phyloP scores from a whole-genome alignment of 208 protist genomes.

The Acanthamoeba healyi region DNA sequence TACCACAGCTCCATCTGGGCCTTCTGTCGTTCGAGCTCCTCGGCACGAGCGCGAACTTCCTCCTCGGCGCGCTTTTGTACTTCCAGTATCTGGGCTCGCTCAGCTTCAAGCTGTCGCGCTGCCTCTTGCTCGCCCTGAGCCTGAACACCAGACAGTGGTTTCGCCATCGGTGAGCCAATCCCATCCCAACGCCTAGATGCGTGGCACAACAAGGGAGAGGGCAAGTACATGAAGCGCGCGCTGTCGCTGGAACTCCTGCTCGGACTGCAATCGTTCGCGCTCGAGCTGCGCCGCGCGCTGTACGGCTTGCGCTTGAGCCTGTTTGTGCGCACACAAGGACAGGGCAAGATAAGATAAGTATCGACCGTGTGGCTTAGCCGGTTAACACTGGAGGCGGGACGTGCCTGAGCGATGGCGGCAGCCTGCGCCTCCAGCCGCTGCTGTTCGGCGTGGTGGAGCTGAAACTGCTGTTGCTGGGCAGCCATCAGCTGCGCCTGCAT shows the following conservation, averaged over 20 bases:
- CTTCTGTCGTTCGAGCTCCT: slow-evolving; percentile 6
- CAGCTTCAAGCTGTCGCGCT: neutral
- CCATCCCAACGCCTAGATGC: too few species aligned
- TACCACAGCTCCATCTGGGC: slow-evolving; percentile 17
- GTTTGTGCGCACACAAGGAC: too few species aligned
- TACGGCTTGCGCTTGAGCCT: neutral
- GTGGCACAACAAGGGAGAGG: neutral
- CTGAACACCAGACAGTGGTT: too few species aligned
- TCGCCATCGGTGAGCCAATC: too few species aligned
- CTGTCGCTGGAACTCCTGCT: neutral
- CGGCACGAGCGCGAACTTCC: neutral
- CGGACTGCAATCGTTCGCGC: neutral
- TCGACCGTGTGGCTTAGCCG: too few species aligned
- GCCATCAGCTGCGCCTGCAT: slow-evolving; percentile 22
- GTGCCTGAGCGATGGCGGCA: too few species aligned
- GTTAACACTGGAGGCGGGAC: too few species aligned
- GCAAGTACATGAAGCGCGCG: neutral
- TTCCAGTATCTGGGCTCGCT: neutral
- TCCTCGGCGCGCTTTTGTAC: neutral
- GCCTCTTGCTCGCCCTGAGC: neutral
- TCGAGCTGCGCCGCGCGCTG: neutral
- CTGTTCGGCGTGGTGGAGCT: slow-evolving; percentile 14
- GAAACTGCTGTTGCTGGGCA: slow-evolving; percentile 4
- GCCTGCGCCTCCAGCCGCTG: neutral
- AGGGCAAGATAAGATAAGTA: too few species aligned